Evolutionary conservation across 176 grass and related monocot genomes (phyloP).

Genomic region (Eleusine indica): DNA sequence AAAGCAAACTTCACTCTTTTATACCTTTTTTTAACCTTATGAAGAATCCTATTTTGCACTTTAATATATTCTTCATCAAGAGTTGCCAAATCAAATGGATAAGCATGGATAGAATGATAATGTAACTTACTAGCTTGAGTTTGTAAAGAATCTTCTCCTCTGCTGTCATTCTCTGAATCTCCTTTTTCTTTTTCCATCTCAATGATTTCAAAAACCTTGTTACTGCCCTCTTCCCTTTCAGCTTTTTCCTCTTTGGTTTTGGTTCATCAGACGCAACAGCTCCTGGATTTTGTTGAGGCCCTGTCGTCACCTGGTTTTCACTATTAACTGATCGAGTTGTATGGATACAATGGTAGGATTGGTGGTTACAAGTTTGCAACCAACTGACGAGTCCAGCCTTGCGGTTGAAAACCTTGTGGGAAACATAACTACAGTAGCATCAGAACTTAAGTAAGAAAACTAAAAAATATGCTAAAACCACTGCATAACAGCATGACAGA

Average conservation of each 20-base stretch:
- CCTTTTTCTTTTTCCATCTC: conserved; percentile 93
- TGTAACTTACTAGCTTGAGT: conserved; percentile 69
- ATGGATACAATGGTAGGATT: conserved; percentile 52
- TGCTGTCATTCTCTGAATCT: conserved; percentile 84
- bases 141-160: conserved; percentile 97
- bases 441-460: conserved; percentile 23
- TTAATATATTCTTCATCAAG: not conserved
- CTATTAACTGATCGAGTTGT: conserved; percentile 40
- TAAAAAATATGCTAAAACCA: conserved; percentile 5
- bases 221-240: conserved; percentile 89
- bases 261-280: conserved; percentile 24
- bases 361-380: conserved; percentile 23
- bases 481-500: not conserved
- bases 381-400: conserved; percentile 16
- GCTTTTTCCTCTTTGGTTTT: conserved; percentile 81
- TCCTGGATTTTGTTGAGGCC: conserved; percentile 44
- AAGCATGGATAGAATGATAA: not conserved
- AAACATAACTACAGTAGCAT: conserved; percentile 58
- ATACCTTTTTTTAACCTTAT: not conserved
- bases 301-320: conserved; percentile 34
- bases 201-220: conserved; percentile 90
- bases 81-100: not conserved
- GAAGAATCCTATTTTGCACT: not conserved
- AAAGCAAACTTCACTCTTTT: not conserved
- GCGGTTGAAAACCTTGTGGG: conserved; percentile 53